A percentile compares a stretch with the other conserved stretches of the same genome.
Conservation (phyloP, 306 rosid genomes). For the Vigna radiata region DNA sequence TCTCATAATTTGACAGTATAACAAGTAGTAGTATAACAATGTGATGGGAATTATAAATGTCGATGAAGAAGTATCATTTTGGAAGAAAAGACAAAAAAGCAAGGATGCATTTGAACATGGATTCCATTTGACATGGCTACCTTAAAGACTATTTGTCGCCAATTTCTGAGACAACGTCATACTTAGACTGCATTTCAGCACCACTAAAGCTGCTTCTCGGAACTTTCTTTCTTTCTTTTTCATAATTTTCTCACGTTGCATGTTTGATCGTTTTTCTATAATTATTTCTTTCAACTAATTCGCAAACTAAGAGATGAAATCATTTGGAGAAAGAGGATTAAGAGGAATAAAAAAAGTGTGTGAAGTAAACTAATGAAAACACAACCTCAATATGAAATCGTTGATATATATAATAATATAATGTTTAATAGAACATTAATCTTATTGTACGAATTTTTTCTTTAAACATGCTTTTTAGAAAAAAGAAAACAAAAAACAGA, state of each 20-base stretch:
- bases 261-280: background rate
- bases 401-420: no score
- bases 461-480: no score
- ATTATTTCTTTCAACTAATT: background rate
- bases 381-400: no score
- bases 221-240: background rate
- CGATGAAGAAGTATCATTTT: constrained; percentile 27
- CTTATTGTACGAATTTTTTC: no score
- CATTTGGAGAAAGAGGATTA: background rate
- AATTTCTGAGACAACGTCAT: constrained; percentile 47
- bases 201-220: constrained; percentile 34
- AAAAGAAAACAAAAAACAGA: no score
- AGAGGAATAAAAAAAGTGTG: background rate
- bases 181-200: constrained; percentile 42
- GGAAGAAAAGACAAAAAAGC: constrained; percentile 49
- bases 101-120: constrained; percentile 51
- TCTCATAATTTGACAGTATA: no score
- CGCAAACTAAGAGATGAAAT: background rate
- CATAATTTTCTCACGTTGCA: background rate
- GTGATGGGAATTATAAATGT: background rate
- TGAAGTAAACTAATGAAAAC: background rate
- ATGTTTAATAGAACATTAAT: no score
- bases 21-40: no score
- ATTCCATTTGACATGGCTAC: constrained; percentile 48
- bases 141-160: constrained; percentile 58